Base-by-base conservation (phyloP, 345 rosid species). In the Gossypium stocksii region DNA sequence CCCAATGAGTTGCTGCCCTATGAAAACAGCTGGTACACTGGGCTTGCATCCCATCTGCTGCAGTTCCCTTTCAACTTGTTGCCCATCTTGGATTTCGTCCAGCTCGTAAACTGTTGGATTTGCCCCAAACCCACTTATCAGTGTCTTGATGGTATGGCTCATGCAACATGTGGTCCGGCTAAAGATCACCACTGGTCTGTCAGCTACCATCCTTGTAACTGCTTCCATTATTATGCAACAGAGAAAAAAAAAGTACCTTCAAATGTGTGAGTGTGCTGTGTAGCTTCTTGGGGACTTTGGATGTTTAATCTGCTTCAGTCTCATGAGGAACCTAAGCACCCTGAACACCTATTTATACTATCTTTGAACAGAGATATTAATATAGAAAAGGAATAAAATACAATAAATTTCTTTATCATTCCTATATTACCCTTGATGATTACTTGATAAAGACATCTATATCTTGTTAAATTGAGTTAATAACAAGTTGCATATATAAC, bases 111-210 rank as follows among this genome's bases (percentile, higher is more conserved):
- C 87, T 0, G 86, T 90, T 12, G 86, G 86, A 69, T 92, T 89
- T 0, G 93, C 97, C 4, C 98, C 98, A 16, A 83, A 90, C 49
- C 97, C 85, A 14, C 81, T 66, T 66, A 94, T 84, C 5, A 94
- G 88, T 19, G 88, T 60, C 82, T 84, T 85, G 64, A 89, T 86
- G 5, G 93, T 77, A 74, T 87, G 91, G 83, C 95, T 83, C 89
- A 89, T 92, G 86, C 87, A 84, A 56, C 97, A 90, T n/a, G 82
- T 74, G 83, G 87, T 90, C 87, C 76, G 86, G 90, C 92, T 92
- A 79, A 92, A 94, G n/a, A 94, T 80, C 85, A 94, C 97, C 83
- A 87, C 90, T 5, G 98, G 89, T 80, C 80, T 87, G 52, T 87
- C 97, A 29, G 52, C 82, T n/a, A 92, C 88, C 87, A 90, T 51